Conservation (phyloP, 306 rosid genomes). For the Trifolium subterraneum region DNA sequence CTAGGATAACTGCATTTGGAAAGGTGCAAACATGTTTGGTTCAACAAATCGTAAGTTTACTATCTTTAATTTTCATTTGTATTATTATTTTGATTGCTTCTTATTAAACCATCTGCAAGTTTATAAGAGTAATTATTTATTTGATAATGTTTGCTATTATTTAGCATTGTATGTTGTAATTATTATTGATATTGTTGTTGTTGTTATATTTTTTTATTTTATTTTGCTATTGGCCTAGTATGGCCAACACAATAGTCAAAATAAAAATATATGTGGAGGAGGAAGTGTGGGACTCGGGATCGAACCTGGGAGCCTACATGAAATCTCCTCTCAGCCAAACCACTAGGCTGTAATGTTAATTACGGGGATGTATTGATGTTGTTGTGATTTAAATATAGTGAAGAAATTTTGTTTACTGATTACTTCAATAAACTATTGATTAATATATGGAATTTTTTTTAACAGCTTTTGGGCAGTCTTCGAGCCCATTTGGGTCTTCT, state of each 20-base stretch:
- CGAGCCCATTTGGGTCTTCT: slow-evolving; percentile 78
- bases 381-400: neutral
- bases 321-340: too few relatives aligned
- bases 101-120: neutral
- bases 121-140: neutral
- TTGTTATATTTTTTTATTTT: too few relatives aligned
- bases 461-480: slow-evolving; percentile 94
- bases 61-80: slow-evolving; percentile 7
- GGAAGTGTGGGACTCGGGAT: too few relatives aligned
- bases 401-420: slow-evolving; percentile 10
- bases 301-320: too few relatives aligned
- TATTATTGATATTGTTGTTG: neutral
- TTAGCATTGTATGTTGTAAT: neutral
- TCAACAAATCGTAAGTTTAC: slow-evolving; percentile 76
- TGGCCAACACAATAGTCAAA: too few relatives aligned
- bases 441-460: slow-evolving; percentile 30
- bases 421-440: neutral
- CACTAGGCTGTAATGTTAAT: too few relatives aligned
- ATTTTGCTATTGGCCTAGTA: too few relatives aligned
- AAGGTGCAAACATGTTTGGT: slow-evolving; percentile 64
- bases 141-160: too few relatives aligned
- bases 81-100: neutral
- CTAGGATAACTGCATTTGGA: slow-evolving; percentile 25
- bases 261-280: too few relatives aligned
- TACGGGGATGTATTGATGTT: neutral